Conservation (phyloP, 2,329 filamentous ascomycete species). For the Monosporascus cannonballus region DNA sequence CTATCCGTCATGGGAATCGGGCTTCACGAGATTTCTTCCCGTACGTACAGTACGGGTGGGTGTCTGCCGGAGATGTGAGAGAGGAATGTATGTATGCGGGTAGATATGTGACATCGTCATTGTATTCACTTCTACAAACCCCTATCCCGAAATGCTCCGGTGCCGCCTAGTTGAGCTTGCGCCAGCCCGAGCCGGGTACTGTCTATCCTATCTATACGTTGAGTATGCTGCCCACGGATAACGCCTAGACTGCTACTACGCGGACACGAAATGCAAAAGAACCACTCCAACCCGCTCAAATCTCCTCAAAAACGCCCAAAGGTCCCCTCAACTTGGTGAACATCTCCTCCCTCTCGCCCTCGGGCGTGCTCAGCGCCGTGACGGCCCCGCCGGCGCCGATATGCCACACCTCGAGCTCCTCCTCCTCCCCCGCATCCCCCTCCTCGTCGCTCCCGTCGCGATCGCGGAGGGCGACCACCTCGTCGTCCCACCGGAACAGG, state of each 20-base stretch:
- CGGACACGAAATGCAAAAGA: neutral
- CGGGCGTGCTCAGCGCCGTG: slow-evolving; percentile 72
- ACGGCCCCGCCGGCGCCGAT: slow-evolving; percentile 89
- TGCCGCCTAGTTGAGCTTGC: neutral
- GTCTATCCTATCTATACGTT: neutral
- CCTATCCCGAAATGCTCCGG: neutral
- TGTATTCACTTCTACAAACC: neutral
- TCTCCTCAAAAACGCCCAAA: slow-evolving; percentile 42
- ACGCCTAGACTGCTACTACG: neutral
- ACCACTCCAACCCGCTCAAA: neutral
- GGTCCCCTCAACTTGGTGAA: slow-evolving; percentile 62
- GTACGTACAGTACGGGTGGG: neutral
- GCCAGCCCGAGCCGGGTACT: neutral
- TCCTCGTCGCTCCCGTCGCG: slow-evolving; percentile 13
- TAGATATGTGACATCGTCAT: neutral
- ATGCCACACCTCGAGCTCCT: slow-evolving; percentile 59
- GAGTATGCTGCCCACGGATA: neutral
- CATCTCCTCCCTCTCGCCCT: slow-evolving; percentile 90
- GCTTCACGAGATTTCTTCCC: neutral
- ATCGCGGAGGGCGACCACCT: slow-evolving; percentile 27
- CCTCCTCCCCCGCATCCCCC: slow-evolving; percentile 22
- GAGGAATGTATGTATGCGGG: neutral
- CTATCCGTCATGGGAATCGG: no score
- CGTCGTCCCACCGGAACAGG: slow-evolving; percentile 66
- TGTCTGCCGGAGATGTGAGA: neutral